Base-by-base conservation (phyloP, 2,329 filamentous ascomycete species). In the Cladosporium sphaerospermum region DNA sequence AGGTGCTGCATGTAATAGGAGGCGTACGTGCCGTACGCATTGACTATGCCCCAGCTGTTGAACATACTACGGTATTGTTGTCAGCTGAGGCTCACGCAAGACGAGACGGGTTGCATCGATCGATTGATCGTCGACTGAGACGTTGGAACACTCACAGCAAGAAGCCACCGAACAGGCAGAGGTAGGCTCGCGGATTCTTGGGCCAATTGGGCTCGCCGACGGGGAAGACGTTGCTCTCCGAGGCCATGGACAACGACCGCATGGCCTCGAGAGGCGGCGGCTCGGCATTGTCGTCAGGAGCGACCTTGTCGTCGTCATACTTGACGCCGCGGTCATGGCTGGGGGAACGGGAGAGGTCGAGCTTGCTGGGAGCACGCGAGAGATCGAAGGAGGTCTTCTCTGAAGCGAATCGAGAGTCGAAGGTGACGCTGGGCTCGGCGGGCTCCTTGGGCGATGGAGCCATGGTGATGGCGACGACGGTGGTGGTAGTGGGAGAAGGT, bases 11-110 rank as follows among this genome's bases (percentile, higher is more conserved):
- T 70, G 59, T 78, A 78, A 62, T 72, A 77, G 1, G 73, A 76
- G 1, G 72, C 67, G 62, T 74, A 78, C 3, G 75, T 77, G 36
- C 76, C 76, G 53, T 75, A 78, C 5, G 74, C 71, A 55, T 76
- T 77, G 32, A 77, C 73, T 1, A 76, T 60, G 9, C 73, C 73
- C 73, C 73, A 76, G 28, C 68, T 70, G 58, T 74, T 74, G 63
- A 74, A 75, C 54, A 54, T 54, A 48, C 48, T 52, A 16, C 34
- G n/a, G 33, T 36, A n/a, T 31, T 28, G 16, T 37, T 2, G 47
- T 52, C 32, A 55, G 53, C 32, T 46, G 16, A 28, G 3, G 13
- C 18, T n/a, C 28, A 41, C 32, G 18, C 10, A 9, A 34, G 47
- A 10, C n/a, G 14, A 42, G 39, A 43, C 34, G 32, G 36, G 39